phyloP scores from a whole-genome alignment of 192 early-diverging fungal species.

The Gamsiella multidivaricata region DNA sequence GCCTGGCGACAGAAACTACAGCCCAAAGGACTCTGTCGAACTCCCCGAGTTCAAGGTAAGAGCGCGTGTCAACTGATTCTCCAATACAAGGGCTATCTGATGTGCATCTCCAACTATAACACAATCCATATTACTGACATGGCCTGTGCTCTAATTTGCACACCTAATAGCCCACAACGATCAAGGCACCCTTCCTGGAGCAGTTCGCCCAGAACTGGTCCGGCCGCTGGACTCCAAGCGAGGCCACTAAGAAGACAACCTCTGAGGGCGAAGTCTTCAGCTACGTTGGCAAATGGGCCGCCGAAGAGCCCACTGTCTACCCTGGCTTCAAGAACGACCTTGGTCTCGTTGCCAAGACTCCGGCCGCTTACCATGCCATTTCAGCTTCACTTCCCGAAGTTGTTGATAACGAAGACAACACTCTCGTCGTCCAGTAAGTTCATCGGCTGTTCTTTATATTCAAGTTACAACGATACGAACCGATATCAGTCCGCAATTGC shows the following conservation, averaged over 20 bases:
- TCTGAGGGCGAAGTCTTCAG: slow-evolving; percentile 76
- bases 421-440: slow-evolving; percentile 82
- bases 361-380: slow-evolving; percentile 90
- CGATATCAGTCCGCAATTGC: neutral
- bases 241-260: slow-evolving; percentile 77
- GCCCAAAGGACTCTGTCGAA: neutral
- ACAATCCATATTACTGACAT: neutral
- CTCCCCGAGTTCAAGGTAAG: slow-evolving; percentile 43
- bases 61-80: no score
- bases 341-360: slow-evolving; percentile 83
- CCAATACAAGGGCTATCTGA: no score
- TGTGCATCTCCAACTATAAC: no score
- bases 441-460: neutral
- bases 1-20: slow-evolving; percentile 35
- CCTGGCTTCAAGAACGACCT: slow-evolving; percentile 74
- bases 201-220: slow-evolving; percentile 72
- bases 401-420: slow-evolving; percentile 77
- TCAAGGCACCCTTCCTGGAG: slow-evolving; percentile 77
- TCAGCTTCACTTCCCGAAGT: slow-evolving; percentile 76
- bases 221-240: slow-evolving; percentile 74
- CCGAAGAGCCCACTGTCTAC: slow-evolving; percentile 73
- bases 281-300: slow-evolving; percentile 81
- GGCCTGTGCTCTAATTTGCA: neutral
- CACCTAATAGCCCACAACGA: slow-evolving; percentile 61
- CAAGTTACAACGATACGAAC: no score